Base-by-base conservation (phyloP, 805 yeast genomes). In the Candida verbasci region DNA sequence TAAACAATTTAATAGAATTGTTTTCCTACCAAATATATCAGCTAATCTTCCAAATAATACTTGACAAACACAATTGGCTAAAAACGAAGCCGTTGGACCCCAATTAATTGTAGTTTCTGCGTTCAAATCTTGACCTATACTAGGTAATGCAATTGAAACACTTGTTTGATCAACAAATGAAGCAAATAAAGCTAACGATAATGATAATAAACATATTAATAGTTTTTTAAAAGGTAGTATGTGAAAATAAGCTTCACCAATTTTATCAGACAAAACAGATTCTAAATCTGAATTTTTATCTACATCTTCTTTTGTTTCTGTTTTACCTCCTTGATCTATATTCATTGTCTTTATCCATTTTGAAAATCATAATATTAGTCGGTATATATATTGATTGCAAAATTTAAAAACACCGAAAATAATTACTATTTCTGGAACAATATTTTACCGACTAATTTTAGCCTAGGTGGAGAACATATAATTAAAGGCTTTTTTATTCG, bases 41-140 rank as follows among this genome's bases (percentile, higher is more conserved):
- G 78, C 66, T 17, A 74, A 46, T 21, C 82, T 55, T 1, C 82
- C 82, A 33, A 70, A 65, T 9, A 75, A 49, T 6, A 74, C 73
- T 45, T 75, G 80, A 42, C 74, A 72, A 9, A 66, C 63, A 31
- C 76, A 62, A 33, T 68, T 68, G 5, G 79, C 75, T 32, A 77
- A 65, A 24, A 74, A 53, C 9, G 69, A 52, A 3, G 79, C 69
- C 0, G 81, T 70, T 12, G 80, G 80, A 0, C 78, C 78, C 82
- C 82, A 77, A 31, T 74, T 65, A 30, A 76, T 72, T 1, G 78
- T 64, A 20, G 53, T 55, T 27, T 62, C 57, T 2, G 77, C 74
- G 29, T 71, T 38, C 30, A 76, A 53, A 25, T 68, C 77, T 22
- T 58, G 50, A 8, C 72, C 76, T 22, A 76, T 74, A 9, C 49